Evolutionary conservation across 208 protist genomes (phyloP).

Genomic region (Leptomonas pyrrhocoris): DNA sequence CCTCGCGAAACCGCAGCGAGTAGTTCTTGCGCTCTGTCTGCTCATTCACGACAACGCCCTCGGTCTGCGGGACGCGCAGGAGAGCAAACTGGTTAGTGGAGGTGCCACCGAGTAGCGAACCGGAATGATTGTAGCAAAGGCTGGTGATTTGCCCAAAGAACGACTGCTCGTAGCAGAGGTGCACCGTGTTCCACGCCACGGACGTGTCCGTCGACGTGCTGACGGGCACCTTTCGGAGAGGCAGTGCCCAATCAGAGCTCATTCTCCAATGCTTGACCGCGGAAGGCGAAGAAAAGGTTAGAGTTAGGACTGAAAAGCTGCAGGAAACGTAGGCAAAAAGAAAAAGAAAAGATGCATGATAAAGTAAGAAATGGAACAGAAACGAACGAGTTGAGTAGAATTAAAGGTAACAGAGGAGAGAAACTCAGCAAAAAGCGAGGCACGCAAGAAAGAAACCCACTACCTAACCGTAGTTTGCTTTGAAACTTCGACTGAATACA

Average conservation of each 20-base stretch:
- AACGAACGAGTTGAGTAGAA: background rate
- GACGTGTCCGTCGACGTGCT: conserved; percentile 54
- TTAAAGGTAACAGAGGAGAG: no score
- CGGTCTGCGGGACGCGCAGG: conserved; percentile 75
- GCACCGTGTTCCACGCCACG: conserved; percentile 75
- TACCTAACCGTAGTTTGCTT: no score
- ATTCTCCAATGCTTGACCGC: conserved; percentile 16
- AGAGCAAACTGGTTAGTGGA: conserved; percentile 83
- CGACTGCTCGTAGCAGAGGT: conserved; percentile 86
- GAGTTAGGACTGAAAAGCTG: background rate
- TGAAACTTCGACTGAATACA: no score
- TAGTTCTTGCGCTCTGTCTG: conserved; percentile 78
- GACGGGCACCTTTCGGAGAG: conserved; percentile 61
- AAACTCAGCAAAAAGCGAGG: no score
- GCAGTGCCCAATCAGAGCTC: conserved; percentile 65
- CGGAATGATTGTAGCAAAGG: conserved; percentile 65
- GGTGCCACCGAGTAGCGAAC: conserved; percentile 61
- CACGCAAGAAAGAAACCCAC: no score
- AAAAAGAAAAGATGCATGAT: background rate
- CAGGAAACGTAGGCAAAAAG: background rate
- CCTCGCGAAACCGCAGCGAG: conserved; percentile 77
- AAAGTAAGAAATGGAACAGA: background rate
- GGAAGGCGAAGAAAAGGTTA: conserved; percentile 3
- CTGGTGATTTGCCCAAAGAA: conserved; percentile 84
- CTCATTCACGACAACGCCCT: conserved; percentile 82